These are phyloP conservation scores for Amylostereum areolatum DNA, from an alignment of 1,284 basidiomycete genomes.

Conservation along the genomic window DNA sequence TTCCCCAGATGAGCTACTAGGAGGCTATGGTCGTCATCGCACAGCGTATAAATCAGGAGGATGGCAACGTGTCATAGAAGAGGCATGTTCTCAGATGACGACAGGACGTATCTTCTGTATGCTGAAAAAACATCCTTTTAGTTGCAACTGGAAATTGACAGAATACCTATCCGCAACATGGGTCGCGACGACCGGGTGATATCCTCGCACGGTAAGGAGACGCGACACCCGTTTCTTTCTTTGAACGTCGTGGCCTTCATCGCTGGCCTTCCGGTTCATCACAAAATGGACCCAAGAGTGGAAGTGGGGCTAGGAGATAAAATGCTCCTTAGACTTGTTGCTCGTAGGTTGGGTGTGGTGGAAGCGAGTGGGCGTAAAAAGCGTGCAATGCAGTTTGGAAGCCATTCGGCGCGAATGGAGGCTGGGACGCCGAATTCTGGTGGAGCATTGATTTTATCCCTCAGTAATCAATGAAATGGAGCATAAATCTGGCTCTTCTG, in stretches of 20 bases:
- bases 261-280: slow-evolving; percentile 67
- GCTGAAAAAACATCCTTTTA: slow-evolving; percentile 22
- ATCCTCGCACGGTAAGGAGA: slow-evolving; percentile 85
- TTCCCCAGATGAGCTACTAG: slow-evolving; percentile 77
- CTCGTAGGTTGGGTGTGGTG: slow-evolving; percentile 60
- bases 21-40: slow-evolving; percentile 90
- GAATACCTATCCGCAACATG: slow-evolving; percentile 86
- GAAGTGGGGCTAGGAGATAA: slow-evolving; percentile 82
- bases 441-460: slow-evolving; percentile 33
- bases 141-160: slow-evolving; percentile 90
- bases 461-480: too few species aligned
- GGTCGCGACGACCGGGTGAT: slow-evolving; percentile 93
- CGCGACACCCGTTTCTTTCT: slow-evolving; percentile 86
- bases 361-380: slow-evolving; percentile 76
- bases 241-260: slow-evolving; percentile 73
- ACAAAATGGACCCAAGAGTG: slow-evolving; percentile 74
- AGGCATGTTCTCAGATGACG: slow-evolving; percentile 43
- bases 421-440: slow-evolving; percentile 42
- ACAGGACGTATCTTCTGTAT: too few species aligned
- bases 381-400: slow-evolving; percentile 96
- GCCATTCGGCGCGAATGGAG: slow-evolving; percentile 87
- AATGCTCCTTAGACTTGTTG: slow-evolving; percentile 70
- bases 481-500: too few species aligned
- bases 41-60: slow-evolving; percentile 63
- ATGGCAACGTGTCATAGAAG: slow-evolving; percentile 73